phyloP scores from a whole-genome alignment of 2,329 filamentous ascomycete genomes.

The Ophiostoma pallidulum region DNA sequence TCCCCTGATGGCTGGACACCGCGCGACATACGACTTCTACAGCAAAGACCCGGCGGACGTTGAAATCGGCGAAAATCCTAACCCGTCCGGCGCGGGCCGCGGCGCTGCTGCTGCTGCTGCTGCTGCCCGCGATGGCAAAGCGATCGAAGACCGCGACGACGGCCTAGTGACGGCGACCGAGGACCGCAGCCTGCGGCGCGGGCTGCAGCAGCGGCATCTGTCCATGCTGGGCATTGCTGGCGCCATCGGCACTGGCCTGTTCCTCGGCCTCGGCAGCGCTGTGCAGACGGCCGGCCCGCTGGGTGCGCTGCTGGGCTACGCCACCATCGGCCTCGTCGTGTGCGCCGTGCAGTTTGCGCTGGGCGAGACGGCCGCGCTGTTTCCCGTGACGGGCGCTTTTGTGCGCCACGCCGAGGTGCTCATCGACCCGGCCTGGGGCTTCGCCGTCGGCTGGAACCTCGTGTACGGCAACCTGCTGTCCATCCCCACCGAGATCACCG shows the following conservation, averaged over 20 bases:
- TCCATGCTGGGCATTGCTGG: slow-evolving; percentile 39
- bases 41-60: neutral
- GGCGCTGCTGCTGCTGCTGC: no score
- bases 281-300: slow-evolving; percentile 55
- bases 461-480: slow-evolving; percentile 42
- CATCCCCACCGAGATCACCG: slow-evolving; percentile 40
- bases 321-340: slow-evolving; percentile 61
- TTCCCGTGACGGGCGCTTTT: slow-evolving; percentile 68
- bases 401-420: slow-evolving; percentile 52
- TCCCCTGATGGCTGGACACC: slow-evolving; percentile 1
- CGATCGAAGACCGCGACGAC: neutral
- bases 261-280: slow-evolving; percentile 57
- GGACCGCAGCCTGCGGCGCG: slow-evolving; percentile 12
- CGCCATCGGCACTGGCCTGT: slow-evolving; percentile 61
- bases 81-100: neutral
- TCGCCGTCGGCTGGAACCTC: slow-evolving; percentile 42
- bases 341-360: slow-evolving; percentile 65
- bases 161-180: slow-evolving; percentile 11
- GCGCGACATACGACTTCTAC: neutral
- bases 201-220: slow-evolving; percentile 33
- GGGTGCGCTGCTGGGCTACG: slow-evolving; percentile 57
- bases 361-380: slow-evolving; percentile 67
- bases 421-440: slow-evolving; percentile 36
- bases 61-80: neutral
- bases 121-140: no score